Base-by-base conservation (phyloP, 1,139 yeast genomes). In the Wickerhamiella infanticola region DNA sequence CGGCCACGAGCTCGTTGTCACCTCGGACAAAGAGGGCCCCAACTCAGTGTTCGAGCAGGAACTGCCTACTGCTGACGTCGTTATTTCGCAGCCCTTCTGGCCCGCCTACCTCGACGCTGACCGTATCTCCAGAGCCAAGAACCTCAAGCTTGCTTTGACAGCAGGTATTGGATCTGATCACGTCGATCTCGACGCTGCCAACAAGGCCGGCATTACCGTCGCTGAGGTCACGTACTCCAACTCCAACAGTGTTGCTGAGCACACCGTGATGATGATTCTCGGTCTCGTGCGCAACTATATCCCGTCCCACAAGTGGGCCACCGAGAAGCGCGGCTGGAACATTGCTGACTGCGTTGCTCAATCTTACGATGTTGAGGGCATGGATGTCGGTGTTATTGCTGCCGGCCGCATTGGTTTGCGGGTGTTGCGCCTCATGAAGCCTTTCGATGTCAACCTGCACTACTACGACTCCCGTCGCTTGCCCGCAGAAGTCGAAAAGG, bases 101-200 rank as follows among this genome's bases (percentile, higher is more conserved):
- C 94, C 94, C 6, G 93, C 81, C 35, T 82, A 82, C 63, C 69
- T 82, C 59, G 75, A 80, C 45, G 68, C 68, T 49, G 79, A 76
- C 56, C 70, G 93, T 56, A 70, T 82, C 53, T 77, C 65, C 45
- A 74, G 75, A 59, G 90, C 93, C 43, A 78, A 79, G 59, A 81
- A 81, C 51, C 72, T 82, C 64, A 81, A 81, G 67, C 61, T 79
- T 48, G 71, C 81, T 52, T 69, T 81, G 56, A 82, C 90, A 45
- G 93, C 93, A 6, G 94, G 93, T 54, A 88, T 82, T 50, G 94
- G 94, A 5, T 78, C 85, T 9, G 94, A 82, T 61, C 93, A 82
- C 63, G 69, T 81, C 52, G 93, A 81, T 58, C 70, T 82, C 57
- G 71, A 72, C 54, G 83, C 83, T 54, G 85, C 86, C 53, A 79